phyloP scores from a whole-genome alignment of 805 yeast species.

The Kregervanrija pseudodelftensis region DNA sequence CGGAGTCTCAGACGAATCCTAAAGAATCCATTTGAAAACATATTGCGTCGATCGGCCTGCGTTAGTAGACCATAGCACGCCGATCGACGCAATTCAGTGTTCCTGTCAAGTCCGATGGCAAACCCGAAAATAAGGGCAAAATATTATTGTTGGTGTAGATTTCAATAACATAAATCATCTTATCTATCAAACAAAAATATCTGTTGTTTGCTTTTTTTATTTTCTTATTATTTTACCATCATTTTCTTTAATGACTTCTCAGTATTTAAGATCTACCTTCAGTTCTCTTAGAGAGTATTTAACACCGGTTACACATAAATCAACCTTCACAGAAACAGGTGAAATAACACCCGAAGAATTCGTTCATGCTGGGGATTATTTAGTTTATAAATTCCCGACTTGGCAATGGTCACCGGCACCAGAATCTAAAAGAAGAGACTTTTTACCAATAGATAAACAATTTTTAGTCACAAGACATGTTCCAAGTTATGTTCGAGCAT shows the following conservation, averaged over 20 bases:
- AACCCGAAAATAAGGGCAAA: no score
- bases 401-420: slow-evolving; percentile 86
- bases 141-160: no score
- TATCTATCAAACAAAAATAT: no score
- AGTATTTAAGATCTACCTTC: slow-evolving; percentile 58
- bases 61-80: no score
- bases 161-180: no score
- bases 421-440: slow-evolving; percentile 48
- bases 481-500: slow-evolving; percentile 74
- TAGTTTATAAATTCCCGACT: slow-evolving; percentile 88
- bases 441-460: slow-evolving; percentile 83
- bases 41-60: no score
- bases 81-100: no score
- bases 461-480: slow-evolving; percentile 83
- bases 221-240: neutral
- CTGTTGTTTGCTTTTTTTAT: neutral
- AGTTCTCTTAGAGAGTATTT: slow-evolving; percentile 85
- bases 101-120: no score
- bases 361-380: slow-evolving; percentile 87
- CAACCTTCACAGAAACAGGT: slow-evolving; percentile 81
- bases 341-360: slow-evolving; percentile 95
- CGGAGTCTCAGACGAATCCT: no score
- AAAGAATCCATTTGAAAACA: no score
- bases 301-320: slow-evolving; percentile 83
- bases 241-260: slow-evolving; percentile 17